Conservation (phyloP, 2,329 filamentous ascomycete species). For the Microsporum canis region DNA sequence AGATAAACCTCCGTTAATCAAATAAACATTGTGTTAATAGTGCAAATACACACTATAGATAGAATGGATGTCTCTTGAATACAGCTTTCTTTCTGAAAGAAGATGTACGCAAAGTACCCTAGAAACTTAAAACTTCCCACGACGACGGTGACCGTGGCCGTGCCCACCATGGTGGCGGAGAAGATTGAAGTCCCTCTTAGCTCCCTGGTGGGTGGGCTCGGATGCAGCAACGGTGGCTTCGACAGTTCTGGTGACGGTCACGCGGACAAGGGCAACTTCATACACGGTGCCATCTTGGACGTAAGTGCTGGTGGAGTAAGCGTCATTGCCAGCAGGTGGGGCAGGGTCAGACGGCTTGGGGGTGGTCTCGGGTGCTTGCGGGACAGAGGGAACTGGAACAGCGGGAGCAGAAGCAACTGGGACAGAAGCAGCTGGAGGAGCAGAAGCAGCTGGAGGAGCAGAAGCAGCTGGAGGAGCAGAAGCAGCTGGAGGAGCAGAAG, state of each 20-base stretch:
- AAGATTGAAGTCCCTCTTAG: not conserved
- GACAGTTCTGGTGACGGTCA: slow-evolving; percentile 10
- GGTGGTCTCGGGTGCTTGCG: not conserved
- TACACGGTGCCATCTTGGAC: slow-evolving; percentile 11
- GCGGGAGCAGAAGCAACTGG: not conserved
- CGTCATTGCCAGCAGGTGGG: not conserved
- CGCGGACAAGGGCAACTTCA: slow-evolving; percentile 10
- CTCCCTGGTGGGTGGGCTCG: not conserved
- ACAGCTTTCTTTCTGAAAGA: not conserved
- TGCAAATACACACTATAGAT: not conserved
- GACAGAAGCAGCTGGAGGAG: not conserved
- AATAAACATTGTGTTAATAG: not conserved
- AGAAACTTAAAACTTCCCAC: not conserved
- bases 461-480: not conserved
- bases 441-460: not conserved
- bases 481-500: not conserved
- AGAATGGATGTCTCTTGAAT: not conserved
- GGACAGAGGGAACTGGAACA: not conserved
- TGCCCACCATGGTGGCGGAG: slow-evolving; percentile 8
- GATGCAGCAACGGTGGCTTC: not conserved
- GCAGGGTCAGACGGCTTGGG: not conserved
- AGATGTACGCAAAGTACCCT: no score
- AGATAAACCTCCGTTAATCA: not conserved
- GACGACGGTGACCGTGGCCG: slow-evolving; percentile 5
- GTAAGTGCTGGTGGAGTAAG: slow-evolving; percentile 10